Percentiles rank a stretch among this genome's conserved stretches.
Evolutionary conservation across 495 filamentous ascomycete genomes (phyloP).

Genomic region (Talaromyces thailandensis): DNA sequence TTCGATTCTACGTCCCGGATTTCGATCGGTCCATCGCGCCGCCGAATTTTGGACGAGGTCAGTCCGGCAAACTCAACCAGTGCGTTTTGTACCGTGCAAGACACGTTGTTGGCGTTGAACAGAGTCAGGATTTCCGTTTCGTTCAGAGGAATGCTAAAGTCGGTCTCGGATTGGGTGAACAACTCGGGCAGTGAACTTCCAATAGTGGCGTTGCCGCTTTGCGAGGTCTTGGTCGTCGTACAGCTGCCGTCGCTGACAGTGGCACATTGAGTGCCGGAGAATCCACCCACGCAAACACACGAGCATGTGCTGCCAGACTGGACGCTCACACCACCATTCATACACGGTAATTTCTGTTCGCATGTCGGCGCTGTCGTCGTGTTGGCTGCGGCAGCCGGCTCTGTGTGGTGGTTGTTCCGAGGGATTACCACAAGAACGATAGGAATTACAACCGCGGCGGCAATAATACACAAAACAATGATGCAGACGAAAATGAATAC

Average conservation of each 20-base stretch:
- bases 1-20: neutral
- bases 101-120: conserved; percentile 64
- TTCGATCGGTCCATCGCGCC: neutral
- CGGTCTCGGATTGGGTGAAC: conserved; percentile 49
- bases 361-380: conserved; percentile 32
- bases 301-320: conserved; percentile 58
- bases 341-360: conserved; percentile 47
- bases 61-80: conserved; percentile 42
- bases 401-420: conserved; percentile 9
- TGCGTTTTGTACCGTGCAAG: conserved; percentile 74
- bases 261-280: conserved; percentile 69
- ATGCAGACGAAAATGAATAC: conserved; percentile 63
- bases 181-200: conserved; percentile 70
- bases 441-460: conserved; percentile 82
- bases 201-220: conserved; percentile 62
- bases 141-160: conserved; percentile 70
- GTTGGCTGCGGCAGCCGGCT: conserved; percentile 7
- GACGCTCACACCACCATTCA: conserved; percentile 74
- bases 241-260: conserved; percentile 55
- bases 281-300: conserved; percentile 82
- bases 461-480: conserved; percentile 62
- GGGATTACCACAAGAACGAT: conserved; percentile 72
- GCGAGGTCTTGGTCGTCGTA: conserved; percentile 51
- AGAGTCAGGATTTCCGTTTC: conserved; percentile 57
- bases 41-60: neutral